phyloP scores from a whole-genome alignment of 1,139 yeast genomes.

The Pichia terricola region DNA sequence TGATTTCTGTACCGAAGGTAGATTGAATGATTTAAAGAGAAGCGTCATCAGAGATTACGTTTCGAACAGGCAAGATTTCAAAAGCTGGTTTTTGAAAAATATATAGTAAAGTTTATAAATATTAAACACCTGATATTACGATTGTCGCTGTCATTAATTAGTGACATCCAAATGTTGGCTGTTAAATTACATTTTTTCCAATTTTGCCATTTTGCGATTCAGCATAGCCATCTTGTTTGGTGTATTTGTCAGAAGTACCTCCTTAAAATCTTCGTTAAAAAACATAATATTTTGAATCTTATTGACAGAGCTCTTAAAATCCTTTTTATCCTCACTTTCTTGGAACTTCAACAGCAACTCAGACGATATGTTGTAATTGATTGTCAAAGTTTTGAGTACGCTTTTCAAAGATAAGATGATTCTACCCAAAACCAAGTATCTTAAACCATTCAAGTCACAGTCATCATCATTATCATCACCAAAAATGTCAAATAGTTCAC shows the following conservation, averaged over 20 bases:
- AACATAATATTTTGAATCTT: background rate
- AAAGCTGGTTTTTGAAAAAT: conserved; percentile 16
- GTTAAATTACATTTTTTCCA: conserved; percentile 1
- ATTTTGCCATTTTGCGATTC: conserved; percentile 3
- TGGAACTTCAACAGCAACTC: conserved; percentile 18
- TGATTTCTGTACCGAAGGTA: conserved; percentile 78
- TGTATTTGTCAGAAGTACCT: conserved; percentile 2
- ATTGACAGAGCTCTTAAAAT: conserved; percentile 1
- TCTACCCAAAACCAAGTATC: conserved; percentile 20
- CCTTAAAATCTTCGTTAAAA: conserved; percentile 7
- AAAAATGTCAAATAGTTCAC: conserved; percentile 12
- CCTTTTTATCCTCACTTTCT: conserved; percentile 9
- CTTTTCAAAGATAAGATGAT: conserved; percentile 18
- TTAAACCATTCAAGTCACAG: conserved; percentile 8
- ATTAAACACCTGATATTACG: background rate
- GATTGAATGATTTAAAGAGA: conserved; percentile 59
- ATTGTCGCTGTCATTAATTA: too few relatives aligned
- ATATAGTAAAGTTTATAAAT: conserved; percentile 8
- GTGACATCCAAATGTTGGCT: too few relatives aligned
- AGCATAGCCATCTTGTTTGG: conserved; percentile 6
- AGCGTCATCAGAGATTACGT: conserved; percentile 26
- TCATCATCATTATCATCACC: conserved; percentile 15
- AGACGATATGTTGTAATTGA: conserved; percentile 22
- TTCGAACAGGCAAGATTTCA: conserved; percentile 16
- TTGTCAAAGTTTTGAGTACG: conserved; percentile 20